These are phyloP conservation scores for Phascolomyces articulosus DNA, from an alignment of 371 early-diverging fungal species.

Conservation along the genomic window DNA sequence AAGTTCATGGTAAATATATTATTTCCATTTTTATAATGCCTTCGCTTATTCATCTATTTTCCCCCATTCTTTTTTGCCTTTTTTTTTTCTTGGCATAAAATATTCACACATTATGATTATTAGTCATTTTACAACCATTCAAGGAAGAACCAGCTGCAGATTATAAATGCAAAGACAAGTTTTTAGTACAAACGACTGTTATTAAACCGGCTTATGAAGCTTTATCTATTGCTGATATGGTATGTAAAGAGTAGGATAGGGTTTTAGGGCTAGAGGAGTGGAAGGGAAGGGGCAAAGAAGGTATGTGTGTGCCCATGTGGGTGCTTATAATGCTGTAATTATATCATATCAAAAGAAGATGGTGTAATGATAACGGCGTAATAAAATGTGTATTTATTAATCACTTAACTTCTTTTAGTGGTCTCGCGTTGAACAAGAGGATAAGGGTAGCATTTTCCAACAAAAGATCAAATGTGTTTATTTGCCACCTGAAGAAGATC, in stretches of 20 bases:
- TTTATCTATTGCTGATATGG: constrained; percentile 24
- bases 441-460: constrained; percentile 58
- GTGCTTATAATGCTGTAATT: too few species aligned
- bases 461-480: constrained; percentile 68
- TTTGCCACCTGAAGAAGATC: constrained; percentile 34
- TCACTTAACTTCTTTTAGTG: constrained; percentile 42
- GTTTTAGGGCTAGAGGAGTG: too few species aligned
- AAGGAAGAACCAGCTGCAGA: constrained; percentile 71
- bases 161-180: constrained; percentile 85
- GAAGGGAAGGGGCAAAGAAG: too few species aligned
- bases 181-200: constrained; percentile 64
- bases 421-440: constrained; percentile 53
- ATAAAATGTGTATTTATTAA: too few species aligned
- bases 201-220: constrained; percentile 15
- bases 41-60: constrained; percentile 5
- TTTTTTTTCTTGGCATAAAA: constrained; percentile 4
- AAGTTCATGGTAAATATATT: constrained; percentile 62
- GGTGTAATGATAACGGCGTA: too few species aligned
- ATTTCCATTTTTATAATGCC: background rate
- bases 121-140: constrained; percentile 79
- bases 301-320: too few species aligned
- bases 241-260: constrained; percentile 1
- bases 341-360: too few species aligned
- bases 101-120: background rate
- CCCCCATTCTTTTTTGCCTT: too few species aligned